Percentiles rank a stretch among this genome's conserved stretches.
Conservation (phyloP, 495 filamentous ascomycete genomes). For the Penicillium herquei region DNA sequence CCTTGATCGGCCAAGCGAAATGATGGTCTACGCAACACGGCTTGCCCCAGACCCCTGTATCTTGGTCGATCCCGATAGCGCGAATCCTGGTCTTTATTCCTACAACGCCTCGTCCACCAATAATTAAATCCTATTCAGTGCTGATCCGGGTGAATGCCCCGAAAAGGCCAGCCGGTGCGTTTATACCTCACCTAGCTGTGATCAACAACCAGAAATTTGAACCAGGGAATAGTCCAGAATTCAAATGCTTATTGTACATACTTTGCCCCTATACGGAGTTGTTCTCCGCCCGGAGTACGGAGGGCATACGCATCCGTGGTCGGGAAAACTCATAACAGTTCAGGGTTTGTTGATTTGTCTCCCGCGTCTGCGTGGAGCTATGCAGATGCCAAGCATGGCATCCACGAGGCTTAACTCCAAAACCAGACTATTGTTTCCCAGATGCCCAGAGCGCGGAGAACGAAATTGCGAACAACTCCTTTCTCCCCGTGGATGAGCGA, state of each 20-base stretch:
- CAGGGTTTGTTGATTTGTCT: background rate
- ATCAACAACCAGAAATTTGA: background rate
- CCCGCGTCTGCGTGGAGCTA: background rate
- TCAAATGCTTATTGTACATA: background rate
- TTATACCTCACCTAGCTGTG: background rate
- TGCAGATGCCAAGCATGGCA: background rate
- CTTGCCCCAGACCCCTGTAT: too few species aligned
- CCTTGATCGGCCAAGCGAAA: too few species aligned
- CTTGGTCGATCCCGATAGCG: too few species aligned
- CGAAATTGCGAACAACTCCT: too few species aligned
- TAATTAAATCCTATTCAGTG: background rate
- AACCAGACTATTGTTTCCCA: background rate
- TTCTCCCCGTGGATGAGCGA: too few species aligned
- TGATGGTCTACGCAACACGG: too few species aligned
- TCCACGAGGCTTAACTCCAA: background rate
- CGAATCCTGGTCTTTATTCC: background rate
- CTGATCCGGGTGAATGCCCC: background rate
- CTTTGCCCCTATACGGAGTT: too few species aligned
- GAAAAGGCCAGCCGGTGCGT: background rate
- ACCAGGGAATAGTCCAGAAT: background rate
- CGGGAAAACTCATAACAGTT: background rate
- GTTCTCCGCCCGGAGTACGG: too few species aligned
- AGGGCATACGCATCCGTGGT: too few species aligned
- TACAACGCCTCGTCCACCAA: background rate
- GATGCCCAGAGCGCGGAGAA: background rate